A percentile compares a stretch with the other conserved stretches of the same genome.
Evolutionary conservation across 1,284 basidiomycete species (phyloP).

Genomic region (Cryptococcus sp.): DNA sequence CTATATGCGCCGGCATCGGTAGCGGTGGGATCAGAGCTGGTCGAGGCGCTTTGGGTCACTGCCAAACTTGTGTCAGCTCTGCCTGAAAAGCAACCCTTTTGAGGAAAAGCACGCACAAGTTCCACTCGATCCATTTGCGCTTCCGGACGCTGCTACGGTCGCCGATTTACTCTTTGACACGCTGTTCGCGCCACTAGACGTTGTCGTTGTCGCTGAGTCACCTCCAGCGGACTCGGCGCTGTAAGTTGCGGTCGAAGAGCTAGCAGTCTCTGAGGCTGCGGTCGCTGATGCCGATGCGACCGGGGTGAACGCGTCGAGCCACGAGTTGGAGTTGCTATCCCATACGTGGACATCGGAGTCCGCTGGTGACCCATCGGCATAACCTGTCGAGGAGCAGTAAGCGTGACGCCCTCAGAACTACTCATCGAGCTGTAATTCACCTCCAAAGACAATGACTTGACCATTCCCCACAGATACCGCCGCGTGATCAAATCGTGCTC

Average conservation of each 20-base stretch:
- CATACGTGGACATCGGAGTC: conserved; percentile 26
- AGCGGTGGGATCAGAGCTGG: conserved; percentile 1
- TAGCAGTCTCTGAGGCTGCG: neutral
- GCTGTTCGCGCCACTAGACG: too few species aligned
- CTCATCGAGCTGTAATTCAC: conserved; percentile 56
- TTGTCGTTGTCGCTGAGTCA: too few species aligned
- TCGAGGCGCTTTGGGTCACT: conserved; percentile 1
- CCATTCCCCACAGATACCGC: conserved; percentile 62
- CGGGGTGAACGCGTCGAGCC: conserved; percentile 17
- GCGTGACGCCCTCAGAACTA: too few species aligned
- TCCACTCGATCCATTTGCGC: too few species aligned
- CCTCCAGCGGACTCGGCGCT: too few species aligned
- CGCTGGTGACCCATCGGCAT: conserved; percentile 26
- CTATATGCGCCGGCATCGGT: conserved; percentile 18
- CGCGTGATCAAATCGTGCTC: conserved; percentile 69
- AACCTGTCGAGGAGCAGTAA: conserved; percentile 19
- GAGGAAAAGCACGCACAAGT: too few species aligned
- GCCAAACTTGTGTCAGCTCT: neutral
- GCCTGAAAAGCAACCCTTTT: too few species aligned
- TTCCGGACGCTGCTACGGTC: too few species aligned
- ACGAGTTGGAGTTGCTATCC: conserved; percentile 20
- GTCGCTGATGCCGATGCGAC: neutral
- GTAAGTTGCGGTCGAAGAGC: too few species aligned
- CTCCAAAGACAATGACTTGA: conserved; percentile 73
- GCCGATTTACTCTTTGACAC: too few species aligned